phyloP scores from a whole-genome alignment of 305 asterid genomes.

The Euphrasia arctica region DNA sequence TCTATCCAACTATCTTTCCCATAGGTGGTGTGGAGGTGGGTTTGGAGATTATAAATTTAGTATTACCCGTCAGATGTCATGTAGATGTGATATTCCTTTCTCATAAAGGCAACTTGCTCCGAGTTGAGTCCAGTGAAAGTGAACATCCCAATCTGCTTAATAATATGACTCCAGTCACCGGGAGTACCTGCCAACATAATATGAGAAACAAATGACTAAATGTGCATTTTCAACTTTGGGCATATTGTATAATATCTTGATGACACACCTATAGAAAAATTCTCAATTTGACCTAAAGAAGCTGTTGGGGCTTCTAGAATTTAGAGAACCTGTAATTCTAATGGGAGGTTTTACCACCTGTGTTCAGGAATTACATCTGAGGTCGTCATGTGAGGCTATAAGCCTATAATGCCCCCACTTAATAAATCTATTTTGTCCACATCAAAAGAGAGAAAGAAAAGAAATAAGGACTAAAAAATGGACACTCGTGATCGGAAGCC shows the following conservation, averaged over 20 bases:
- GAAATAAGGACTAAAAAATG: too few relatives aligned
- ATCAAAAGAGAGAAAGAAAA: too few relatives aligned
- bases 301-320: background rate
- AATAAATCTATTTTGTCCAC: too few relatives aligned
- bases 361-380: too few relatives aligned
- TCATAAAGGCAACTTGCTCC: constrained; percentile 89
- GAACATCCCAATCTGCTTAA: constrained; percentile 99
- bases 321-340: background rate
- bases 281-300: background rate
- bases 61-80: constrained; percentile 96
- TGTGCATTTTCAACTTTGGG: too few relatives aligned
- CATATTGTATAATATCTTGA: too few relatives aligned
- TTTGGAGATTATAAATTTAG: constrained; percentile 1
- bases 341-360: background rate
- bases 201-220: background rate
- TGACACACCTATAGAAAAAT: background rate
- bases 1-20: too few relatives aligned
- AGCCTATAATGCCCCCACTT: too few relatives aligned
- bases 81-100: constrained; percentile 90
- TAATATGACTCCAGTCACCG: constrained; percentile 99
- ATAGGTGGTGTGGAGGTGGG: too few relatives aligned
- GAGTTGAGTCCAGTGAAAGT: constrained; percentile 89
- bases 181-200: constrained; percentile 72
- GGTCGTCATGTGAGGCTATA: too few relatives aligned
- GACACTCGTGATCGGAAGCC: too few relatives aligned